Percentiles rank a stretch among this genome's conserved stretches.
Evolutionary conservation across 1,139 yeast species (phyloP).

Genomic region (Trichomonascaceae sp.): DNA sequence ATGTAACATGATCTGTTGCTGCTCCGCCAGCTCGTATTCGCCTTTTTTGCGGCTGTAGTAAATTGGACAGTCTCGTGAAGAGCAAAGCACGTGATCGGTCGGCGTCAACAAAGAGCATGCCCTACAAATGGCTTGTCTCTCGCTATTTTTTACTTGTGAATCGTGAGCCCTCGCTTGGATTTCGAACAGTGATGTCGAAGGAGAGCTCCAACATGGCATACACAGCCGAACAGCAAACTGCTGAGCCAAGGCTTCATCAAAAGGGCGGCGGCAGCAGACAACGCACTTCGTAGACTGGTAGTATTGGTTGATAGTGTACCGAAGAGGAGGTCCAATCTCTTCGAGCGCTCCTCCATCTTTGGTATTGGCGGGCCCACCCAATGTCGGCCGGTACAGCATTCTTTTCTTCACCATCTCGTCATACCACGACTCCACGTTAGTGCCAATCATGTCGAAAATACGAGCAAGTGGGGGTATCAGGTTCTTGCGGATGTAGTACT

Average conservation of each 20-base stretch:
- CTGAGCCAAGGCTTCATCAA: not conserved
- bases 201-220: constrained; percentile 8
- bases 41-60: constrained; percentile 27
- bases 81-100: constrained; percentile 20
- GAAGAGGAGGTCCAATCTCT: constrained; percentile 6
- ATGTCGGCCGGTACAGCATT: no score
- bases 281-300: constrained; percentile 13
- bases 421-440: constrained; percentile 67
- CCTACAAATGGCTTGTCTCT: constrained; percentile 21
- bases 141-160: constrained; percentile 14
- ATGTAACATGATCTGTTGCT: not conserved
- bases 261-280: constrained; percentile 12
- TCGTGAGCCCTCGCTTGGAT: constrained; percentile 11
- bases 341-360: no score
- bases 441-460: constrained; percentile 71
- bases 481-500: constrained; percentile 72
- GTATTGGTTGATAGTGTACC: not conserved
- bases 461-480: constrained; percentile 84
- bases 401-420: constrained; percentile 45
- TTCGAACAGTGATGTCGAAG: constrained; percentile 8
- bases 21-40: not conserved
- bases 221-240: no score
- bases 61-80: constrained; percentile 33
- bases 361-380: no score
- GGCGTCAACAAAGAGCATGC: constrained; percentile 20